Conservation (phyloP, 805 yeast species). For the Blastobotrys terrestris region DNA sequence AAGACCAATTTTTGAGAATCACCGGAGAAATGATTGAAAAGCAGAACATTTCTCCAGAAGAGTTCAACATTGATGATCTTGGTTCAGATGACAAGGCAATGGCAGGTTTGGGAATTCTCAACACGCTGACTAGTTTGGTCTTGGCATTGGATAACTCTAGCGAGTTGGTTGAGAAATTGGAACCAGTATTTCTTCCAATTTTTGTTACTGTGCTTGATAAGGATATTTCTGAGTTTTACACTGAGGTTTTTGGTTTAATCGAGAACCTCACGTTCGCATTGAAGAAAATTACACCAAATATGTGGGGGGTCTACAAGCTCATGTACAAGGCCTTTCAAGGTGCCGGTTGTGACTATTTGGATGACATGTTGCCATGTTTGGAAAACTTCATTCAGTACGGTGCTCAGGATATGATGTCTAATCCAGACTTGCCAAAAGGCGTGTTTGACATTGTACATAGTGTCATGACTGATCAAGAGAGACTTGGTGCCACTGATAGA, state of each 20-base stretch:
- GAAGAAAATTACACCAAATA: conserved; percentile 54
- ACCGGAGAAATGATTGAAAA: conserved; percentile 62
- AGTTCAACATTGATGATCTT: conserved; percentile 34
- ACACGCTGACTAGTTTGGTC: conserved; percentile 75
- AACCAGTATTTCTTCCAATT: conserved; percentile 63
- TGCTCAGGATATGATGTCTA: conserved; percentile 40
- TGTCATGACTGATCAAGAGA: conserved; percentile 33
- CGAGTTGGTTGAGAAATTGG: conserved; percentile 57
- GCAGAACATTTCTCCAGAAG: conserved; percentile 35
- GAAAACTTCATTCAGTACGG: conserved; percentile 69
- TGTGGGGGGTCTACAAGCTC: conserved; percentile 67
- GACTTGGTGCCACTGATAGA: conserved; percentile 55
- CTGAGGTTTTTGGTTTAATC: conserved; percentile 72
- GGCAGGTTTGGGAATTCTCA: conserved; percentile 76
- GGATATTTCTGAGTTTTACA: conserved; percentile 63
- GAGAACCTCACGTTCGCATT: conserved; percentile 59
- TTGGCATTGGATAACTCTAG: conserved; percentile 76
- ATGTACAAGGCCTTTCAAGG: conserved; percentile 37
- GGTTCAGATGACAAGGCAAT: conserved; percentile 59
- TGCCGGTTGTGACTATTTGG: conserved; percentile 55
- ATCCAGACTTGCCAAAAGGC: conserved; percentile 43
- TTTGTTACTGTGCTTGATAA: conserved; percentile 60
- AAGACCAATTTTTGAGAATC: conserved; percentile 65
- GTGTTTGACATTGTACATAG: conserved; percentile 44
- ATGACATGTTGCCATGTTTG: conserved; percentile 67